Evolutionary conservation across 768 basidiomycete genomes (phyloP).

Genomic region (Rhodocollybia butyracea): DNA sequence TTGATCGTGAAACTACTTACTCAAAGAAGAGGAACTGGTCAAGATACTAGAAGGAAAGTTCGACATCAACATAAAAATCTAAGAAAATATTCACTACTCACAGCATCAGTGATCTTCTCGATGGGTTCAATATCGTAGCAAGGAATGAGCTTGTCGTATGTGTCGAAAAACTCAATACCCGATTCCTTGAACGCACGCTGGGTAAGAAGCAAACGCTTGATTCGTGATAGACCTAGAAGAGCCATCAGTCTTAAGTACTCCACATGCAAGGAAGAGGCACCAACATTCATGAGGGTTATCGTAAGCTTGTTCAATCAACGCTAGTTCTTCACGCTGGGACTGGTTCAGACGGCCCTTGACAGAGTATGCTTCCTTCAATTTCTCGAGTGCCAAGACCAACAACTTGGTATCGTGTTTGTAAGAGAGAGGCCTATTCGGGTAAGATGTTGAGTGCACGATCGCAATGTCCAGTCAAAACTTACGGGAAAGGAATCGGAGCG

Average conservation of each 20-base stretch:
- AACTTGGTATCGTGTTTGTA: conserved; percentile 99
- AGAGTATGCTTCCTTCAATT: conserved; percentile 97
- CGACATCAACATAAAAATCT: conserved; percentile 10
- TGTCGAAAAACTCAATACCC: conserved; percentile 96
- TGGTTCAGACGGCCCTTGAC: conserved; percentile 98
- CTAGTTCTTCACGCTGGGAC: conserved; percentile 96
- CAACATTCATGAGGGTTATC: conserved; percentile 98
- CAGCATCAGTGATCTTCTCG: conserved; percentile 99
- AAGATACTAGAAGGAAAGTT: conserved; percentile 56
- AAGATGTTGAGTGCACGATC: conserved; percentile 2
- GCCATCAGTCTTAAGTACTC: conserved; percentile 1
- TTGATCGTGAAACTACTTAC: conserved; percentile 26
- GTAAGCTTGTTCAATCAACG: conserved; percentile 97
- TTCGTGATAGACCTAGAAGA: conserved; percentile 76
- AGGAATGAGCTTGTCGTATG: conserved; percentile 96
- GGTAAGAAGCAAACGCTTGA: conserved; percentile 94
- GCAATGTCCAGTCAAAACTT: conserved; percentile 21
- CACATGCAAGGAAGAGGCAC: background rate
- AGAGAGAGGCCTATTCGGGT: conserved; percentile 74
- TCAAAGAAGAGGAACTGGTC: conserved; percentile 99
- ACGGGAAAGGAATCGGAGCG: conserved; percentile 98
- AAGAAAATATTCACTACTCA: conserved; percentile 31
- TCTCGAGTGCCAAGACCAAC: conserved; percentile 93
- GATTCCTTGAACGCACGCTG: conserved; percentile 99
- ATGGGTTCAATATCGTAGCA: conserved; percentile 99